A percentile compares a stretch with the other conserved stretches of the same genome.
Evolutionary conservation across 208 protist genomes (phyloP).

Genomic region (Leishmania guyanensis): DNA sequence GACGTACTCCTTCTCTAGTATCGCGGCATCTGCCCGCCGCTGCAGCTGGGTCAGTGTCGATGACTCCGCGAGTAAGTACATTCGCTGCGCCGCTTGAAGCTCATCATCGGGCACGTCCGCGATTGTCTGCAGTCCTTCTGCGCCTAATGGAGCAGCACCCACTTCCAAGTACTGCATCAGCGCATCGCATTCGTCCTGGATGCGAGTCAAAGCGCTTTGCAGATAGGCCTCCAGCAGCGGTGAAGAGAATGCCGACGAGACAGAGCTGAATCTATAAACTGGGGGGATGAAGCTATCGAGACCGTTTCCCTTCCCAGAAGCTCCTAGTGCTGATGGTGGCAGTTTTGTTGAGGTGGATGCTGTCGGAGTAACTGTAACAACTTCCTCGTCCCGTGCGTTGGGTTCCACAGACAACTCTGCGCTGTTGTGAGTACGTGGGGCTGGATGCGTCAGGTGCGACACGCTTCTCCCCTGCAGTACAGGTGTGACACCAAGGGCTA

Average conservation of each 20-base stretch:
- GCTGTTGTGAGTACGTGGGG: not conserved
- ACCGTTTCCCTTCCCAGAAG: not conserved
- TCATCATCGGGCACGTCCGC: not conserved
- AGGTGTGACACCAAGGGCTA: slow-evolving; percentile 30
- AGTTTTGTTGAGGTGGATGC: not conserved
- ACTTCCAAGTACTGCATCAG: not conserved
- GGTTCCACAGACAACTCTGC: not conserved
- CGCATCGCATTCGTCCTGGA: slow-evolving; percentile 7
- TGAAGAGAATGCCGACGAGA: not conserved
- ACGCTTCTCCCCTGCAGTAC: slow-evolving; percentile 15
- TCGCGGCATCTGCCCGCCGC: slow-evolving; percentile 10
- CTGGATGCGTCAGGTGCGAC: not conserved
- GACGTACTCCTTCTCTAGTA: slow-evolving; percentile 16
- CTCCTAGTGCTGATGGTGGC: not conserved
- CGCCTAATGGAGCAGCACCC: not conserved
- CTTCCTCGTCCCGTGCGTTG: not conserved
- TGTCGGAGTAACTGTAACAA: not conserved
- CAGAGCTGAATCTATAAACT: not conserved
- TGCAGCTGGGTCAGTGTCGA: slow-evolving; percentile 11
- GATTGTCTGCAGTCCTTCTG: slow-evolving; percentile 3
- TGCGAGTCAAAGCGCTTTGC: not conserved
- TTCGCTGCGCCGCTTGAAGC: slow-evolving; percentile 4
- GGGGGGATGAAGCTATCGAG: not conserved
- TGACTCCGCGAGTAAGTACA: slow-evolving; percentile 5
- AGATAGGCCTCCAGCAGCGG: not conserved